A percentile compares a stretch with the other conserved stretches of the same genome.
Conservation (phyloP, 1,284 basidiomycete species). For the Pyrrhoderma lamaoense region DNA sequence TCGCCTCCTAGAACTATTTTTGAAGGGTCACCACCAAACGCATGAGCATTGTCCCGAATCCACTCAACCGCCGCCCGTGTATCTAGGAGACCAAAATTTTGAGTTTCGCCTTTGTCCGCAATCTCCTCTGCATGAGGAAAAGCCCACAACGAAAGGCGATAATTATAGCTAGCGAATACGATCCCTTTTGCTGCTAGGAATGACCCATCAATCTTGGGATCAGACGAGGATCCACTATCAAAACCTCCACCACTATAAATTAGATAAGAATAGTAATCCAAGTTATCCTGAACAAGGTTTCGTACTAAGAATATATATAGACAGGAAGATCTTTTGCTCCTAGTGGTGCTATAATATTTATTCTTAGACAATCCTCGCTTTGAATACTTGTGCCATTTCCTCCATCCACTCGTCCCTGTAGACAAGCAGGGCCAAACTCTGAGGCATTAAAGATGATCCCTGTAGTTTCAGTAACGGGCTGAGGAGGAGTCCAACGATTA, state of each 20-base stretch:
- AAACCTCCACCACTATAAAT: slow-evolving; percentile 25
- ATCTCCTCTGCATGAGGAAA: slow-evolving; percentile 37
- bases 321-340: slow-evolving; percentile 31
- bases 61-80: slow-evolving; percentile 38
- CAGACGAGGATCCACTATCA: slow-evolving; percentile 35
- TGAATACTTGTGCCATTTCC: slow-evolving; percentile 36
- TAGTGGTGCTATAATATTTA: slow-evolving; percentile 35
- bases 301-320: slow-evolving; percentile 34
- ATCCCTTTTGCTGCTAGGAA: slow-evolving; percentile 34
- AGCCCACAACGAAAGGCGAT: slow-evolving; percentile 35
- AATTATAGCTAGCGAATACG: slow-evolving; percentile 38
- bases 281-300: neutral
- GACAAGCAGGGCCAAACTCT: slow-evolving; percentile 35
- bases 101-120: slow-evolving; percentile 30
- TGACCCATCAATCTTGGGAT: slow-evolving; percentile 39
- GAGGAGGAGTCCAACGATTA: slow-evolving; percentile 36
- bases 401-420: slow-evolving; percentile 33
- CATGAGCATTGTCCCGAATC: slow-evolving; percentile 32
- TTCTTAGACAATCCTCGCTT: slow-evolving; percentile 36
- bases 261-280: slow-evolving; percentile 16
- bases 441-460: slow-evolving; percentile 30
- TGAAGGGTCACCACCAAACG: slow-evolving; percentile 37
- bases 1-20: slow-evolving; percentile 38
- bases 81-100: slow-evolving; percentile 38
- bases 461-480: slow-evolving; percentile 22